A percentile compares a stretch with the other conserved stretches of the same genome.
These are phyloP conservation scores for Ciborinia camelliae DNA, from an alignment of 2,329 filamentous ascomycete species.

Conservation along the genomic window DNA sequence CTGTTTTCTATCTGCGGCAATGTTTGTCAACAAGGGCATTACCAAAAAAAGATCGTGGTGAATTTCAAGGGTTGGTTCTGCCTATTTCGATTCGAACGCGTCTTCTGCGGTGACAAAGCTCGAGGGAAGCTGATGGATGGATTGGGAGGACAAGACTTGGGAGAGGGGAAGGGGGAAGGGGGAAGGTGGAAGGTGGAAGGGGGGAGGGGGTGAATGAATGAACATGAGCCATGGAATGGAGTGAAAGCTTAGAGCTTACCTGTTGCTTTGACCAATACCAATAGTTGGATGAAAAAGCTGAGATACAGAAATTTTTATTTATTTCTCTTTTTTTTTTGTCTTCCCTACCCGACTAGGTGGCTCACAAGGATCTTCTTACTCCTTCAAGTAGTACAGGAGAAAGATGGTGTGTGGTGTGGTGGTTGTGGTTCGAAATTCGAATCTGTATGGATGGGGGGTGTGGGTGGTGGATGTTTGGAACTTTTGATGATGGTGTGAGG, in stretches of 20 bases:
- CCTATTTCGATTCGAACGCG: conserved; percentile 18
- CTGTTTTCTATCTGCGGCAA: conserved; percentile 17
- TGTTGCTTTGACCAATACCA: conserved; percentile 9
- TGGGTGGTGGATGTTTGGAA: conserved; percentile 3
- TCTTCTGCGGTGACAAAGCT: conserved; percentile 14
- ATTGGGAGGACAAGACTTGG: conserved; percentile 10
- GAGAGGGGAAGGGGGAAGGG: background rate
- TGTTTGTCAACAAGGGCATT: conserved; percentile 20
- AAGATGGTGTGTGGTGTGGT: background rate
- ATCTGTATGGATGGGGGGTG: conserved; percentile 5
- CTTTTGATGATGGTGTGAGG: conserved; percentile 2
- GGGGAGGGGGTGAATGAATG: background rate
- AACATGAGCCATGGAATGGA: background rate
- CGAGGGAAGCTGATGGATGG: conserved; percentile 12
- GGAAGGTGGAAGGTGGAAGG: background rate
- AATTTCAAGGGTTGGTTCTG: conserved; percentile 16
- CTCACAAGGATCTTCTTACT: conserved; percentile 17
- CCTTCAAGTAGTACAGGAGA: conserved; percentile 9
- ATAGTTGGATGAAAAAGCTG: background rate
- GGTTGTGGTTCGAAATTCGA: conserved; percentile 10
- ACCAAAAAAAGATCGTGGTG: conserved; percentile 5
- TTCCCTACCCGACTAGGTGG: conserved; percentile 16
- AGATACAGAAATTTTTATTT: conserved; percentile 6
- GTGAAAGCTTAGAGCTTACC: conserved; percentile 5
- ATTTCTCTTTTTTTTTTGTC: background rate